A percentile compares a stretch with the other conserved stretches of the same genome.
These are phyloP conservation scores for Chaetomium globosum DNA, from an alignment of 2,329 filamentous ascomycete species.

Conservation along the genomic window DNA sequence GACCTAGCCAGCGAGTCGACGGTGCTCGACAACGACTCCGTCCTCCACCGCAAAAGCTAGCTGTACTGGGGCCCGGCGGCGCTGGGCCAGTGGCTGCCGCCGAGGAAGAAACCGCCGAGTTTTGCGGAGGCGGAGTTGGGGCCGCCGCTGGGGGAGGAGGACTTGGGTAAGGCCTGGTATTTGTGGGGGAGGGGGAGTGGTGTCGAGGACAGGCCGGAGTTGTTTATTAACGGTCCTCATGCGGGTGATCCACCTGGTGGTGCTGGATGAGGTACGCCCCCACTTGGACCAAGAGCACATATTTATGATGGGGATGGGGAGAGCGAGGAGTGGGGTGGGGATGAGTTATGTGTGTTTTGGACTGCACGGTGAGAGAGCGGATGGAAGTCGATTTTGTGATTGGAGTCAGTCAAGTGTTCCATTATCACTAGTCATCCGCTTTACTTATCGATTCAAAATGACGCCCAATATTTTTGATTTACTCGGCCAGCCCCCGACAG, in stretches of 20 bases:
- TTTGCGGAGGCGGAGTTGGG: not conserved
- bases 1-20: not conserved
- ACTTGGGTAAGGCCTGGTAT: not conserved
- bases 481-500: too few species aligned
- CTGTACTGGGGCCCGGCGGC: too few species aligned
- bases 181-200: not conserved
- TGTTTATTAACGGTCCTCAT: not conserved
- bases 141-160: not conserved
- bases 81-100: not conserved
- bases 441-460: not conserved
- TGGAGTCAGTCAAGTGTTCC: not conserved
- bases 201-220: not conserved
- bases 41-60: too few species aligned
- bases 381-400: too few species aligned
- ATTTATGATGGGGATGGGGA: slow-evolving; percentile 9
- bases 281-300: not conserved
- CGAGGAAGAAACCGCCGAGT: not conserved
- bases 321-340: slow-evolving; percentile 8
- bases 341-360: not conserved
- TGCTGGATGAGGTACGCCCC: not conserved
- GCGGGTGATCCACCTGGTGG: not conserved
- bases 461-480: too few species aligned
- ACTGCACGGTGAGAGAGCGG: not conserved
- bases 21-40: not conserved
- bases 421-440: not conserved